Percentiles rank a stretch among this genome's conserved stretches.
phyloP scores from a whole-genome alignment of 176 grass and related monocot species.

The Tuctoria greenei region DNA sequence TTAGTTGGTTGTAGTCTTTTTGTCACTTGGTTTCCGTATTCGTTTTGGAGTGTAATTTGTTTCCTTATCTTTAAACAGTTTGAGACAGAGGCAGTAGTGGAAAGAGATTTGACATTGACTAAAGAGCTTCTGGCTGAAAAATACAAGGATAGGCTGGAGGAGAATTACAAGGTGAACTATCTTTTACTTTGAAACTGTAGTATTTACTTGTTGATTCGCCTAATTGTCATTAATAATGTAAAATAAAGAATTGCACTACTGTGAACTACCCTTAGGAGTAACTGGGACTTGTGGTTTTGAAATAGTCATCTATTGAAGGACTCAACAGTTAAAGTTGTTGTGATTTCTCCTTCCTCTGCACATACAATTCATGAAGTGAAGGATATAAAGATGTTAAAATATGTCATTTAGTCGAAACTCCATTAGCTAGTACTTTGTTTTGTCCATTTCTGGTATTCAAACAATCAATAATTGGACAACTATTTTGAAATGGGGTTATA shows the following conservation, averaged over 20 bases:
- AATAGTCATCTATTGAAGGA: neutral
- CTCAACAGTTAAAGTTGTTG: neutral
- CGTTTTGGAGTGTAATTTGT: slow-evolving; percentile 31
- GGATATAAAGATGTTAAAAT: neutral
- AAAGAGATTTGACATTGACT: slow-evolving; percentile 65
- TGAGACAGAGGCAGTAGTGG: slow-evolving; percentile 77
- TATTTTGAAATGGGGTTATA: neutral
- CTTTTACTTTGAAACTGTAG: slow-evolving; percentile 27
- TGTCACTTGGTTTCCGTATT: neutral
- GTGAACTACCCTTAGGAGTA: neutral
- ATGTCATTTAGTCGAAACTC: neutral
- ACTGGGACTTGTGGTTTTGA: neutral
- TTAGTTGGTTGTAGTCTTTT: slow-evolving; percentile 17
- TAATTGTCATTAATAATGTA: neutral
- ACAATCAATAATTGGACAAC: neutral
- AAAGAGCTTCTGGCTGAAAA: slow-evolving; percentile 70
- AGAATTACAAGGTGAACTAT: slow-evolving; percentile 84
- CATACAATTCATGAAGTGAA: neutral
- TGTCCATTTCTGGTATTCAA: neutral
- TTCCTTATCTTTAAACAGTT: slow-evolving; percentile 60
- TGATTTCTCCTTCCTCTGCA: neutral
- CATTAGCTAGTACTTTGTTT: neutral
- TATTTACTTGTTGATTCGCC: slow-evolving; percentile 30
- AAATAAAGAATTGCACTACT: neutral
- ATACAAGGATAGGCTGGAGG: slow-evolving; percentile 78